Conservation (phyloP, 208 protist genomes). For the Leishmania lainsoni region DNA sequence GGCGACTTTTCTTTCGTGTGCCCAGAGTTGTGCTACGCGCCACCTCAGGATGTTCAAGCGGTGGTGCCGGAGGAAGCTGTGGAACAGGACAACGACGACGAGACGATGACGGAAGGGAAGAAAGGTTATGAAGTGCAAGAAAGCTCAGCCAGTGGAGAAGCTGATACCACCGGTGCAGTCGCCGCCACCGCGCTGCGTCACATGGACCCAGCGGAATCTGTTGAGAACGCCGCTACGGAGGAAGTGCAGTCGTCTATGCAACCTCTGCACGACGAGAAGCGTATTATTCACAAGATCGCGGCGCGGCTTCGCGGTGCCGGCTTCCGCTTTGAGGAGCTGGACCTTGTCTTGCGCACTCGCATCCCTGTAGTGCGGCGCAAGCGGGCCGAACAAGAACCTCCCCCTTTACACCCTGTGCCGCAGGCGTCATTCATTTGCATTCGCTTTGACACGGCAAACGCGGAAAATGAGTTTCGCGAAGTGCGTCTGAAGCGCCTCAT, state of each 20-base stretch:
- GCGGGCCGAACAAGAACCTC: constrained; percentile 20
- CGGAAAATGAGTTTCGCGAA: constrained; percentile 11
- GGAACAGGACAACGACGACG: constrained; percentile 9
- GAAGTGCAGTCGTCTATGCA: background rate
- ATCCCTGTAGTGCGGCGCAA: constrained; percentile 74
- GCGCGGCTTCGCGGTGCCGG: constrained; percentile 47
- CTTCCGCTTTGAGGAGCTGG: constrained; percentile 69
- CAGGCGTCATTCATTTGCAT: constrained; percentile 24
- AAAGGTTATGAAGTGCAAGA: background rate
- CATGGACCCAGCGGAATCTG: background rate
- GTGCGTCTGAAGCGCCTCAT: background rate
- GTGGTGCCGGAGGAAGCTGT: background rate
- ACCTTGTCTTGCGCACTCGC: constrained; percentile 50
- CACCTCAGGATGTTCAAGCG: background rate
- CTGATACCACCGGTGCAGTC: background rate
- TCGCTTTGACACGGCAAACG: constrained; percentile 12
- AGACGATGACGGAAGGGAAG: background rate
- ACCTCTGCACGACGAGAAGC: constrained; percentile 21
- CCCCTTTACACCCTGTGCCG: background rate
- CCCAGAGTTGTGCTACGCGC: constrained; percentile 8
- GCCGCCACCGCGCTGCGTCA: background rate
- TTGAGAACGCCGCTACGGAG: background rate
- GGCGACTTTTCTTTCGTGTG: constrained; percentile 70
- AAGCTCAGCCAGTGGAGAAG: background rate
- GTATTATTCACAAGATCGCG: constrained; percentile 25